Base-by-base conservation (phyloP, 2,329 filamentous ascomycete genomes). In the Penicillium sp. region DNA sequence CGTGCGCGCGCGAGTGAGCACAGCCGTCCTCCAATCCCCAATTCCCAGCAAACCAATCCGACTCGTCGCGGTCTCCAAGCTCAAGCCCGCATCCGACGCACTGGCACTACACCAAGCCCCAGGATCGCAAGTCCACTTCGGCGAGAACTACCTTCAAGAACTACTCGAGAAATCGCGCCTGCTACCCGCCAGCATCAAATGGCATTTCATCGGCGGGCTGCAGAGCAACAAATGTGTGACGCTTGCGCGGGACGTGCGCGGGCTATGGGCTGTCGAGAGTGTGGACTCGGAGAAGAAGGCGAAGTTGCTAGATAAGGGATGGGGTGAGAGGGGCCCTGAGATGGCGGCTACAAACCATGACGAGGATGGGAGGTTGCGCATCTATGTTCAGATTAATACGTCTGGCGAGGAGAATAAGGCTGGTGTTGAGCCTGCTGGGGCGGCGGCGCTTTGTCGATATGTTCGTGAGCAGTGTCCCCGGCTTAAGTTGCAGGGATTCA, bases 141-240 rank as follows among this genome's bases (percentile, higher is more conserved):
- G 94, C 68, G 94, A 99, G 78, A 99, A 99, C 80, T 99, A 99
- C 78, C 83, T 89, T 4, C 90, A 93, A 76, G 94, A 99, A 76
- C 84, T 99, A 54, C 82, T 84, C 58, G 89, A 96, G 73, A 99
- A 99, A 76, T 89, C 91, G 1, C 83, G 84, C 37, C 73, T 96
- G 21, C 84, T 99, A 12, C 93, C 94, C 0, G 78, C 69, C 4
- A 69, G 78, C 35, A 89, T 99, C 64, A 83, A 84, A 68, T 99
- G 94, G 94, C 94, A 99, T 76, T 97, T 97, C 75, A 99, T 97
- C 73, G 94, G 94, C 40, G 91, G 90, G 0, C 78, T 99, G 40
- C 94, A 99, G 77, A 93, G 90, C 15, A 95, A 93, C 67, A 96
- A 97, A 80, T 96, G 92, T 82, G 92, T 91, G 68, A 84, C 85